A percentile compares a stretch with the other conserved stretches of the same genome.
Conservation (phyloP, 495 filamentous ascomycete genomes). For the Amphirosellinia nigrospora region DNA sequence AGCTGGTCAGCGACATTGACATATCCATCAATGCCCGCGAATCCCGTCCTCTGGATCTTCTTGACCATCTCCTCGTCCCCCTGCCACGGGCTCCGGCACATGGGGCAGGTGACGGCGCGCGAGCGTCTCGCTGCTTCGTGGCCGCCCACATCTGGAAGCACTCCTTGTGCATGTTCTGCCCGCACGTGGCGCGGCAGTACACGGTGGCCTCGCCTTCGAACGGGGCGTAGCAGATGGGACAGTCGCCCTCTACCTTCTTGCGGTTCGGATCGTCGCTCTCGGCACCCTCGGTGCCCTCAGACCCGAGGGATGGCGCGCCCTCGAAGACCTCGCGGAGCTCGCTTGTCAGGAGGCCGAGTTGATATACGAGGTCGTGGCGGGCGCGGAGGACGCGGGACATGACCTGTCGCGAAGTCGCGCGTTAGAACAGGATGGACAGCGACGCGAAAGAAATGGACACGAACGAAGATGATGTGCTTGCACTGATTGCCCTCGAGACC, state of each 20-base stretch:
- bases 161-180: constrained; percentile 76
- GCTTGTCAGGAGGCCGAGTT: constrained; percentile 70
- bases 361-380: constrained; percentile 68
- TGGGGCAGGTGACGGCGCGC: constrained; percentile 66
- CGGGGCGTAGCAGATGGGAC: constrained; percentile 79
- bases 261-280: constrained; percentile 41
- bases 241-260: constrained; percentile 70
- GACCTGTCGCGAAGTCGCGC: constrained; percentile 50
- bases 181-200: constrained; percentile 76
- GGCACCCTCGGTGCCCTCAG: not conserved
- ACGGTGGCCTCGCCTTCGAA: constrained; percentile 67
- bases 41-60: constrained; percentile 48
- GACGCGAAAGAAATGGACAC: constrained; percentile 14
- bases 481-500: constrained; percentile 69
- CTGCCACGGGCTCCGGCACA: constrained; percentile 67
- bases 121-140: constrained; percentile 51
- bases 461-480: constrained; percentile 57
- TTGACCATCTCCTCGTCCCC: constrained; percentile 55
- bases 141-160: constrained; percentile 77
- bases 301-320: constrained; percentile 52
- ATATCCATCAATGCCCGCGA: constrained; percentile 63
- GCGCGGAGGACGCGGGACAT: constrained; percentile 70
- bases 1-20: constrained; percentile 69
- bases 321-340: constrained; percentile 70
- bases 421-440: not conserved